phyloP scores from a whole-genome alignment of 129 eudicot genomes.

The Rutidosis leptorrhynchoides region DNA sequence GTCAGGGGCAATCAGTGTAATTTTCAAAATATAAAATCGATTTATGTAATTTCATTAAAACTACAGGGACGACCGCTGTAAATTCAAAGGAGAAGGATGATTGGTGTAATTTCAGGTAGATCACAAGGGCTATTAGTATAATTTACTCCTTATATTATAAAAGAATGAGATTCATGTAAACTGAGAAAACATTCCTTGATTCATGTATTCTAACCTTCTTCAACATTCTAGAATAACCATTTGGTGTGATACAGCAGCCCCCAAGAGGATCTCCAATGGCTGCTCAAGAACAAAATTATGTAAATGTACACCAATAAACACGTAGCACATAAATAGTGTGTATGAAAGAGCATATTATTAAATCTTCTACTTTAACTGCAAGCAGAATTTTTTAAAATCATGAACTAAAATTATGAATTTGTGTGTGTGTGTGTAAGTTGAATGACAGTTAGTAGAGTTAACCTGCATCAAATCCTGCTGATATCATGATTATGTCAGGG shows the following conservation, averaged over 20 bases:
- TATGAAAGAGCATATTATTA: no score
- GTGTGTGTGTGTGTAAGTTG: neutral
- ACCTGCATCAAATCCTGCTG: constrained; percentile 99
- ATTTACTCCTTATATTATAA: neutral
- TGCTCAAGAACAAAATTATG: constrained; percentile 35
- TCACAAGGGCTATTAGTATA: no score
- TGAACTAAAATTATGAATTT: no score
- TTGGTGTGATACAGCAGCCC: constrained; percentile 87
- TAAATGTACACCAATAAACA: neutral
- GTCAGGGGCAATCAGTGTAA: no score
- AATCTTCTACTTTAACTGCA: no score
- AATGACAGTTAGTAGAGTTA: constrained; percentile 22
- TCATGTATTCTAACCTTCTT: constrained; percentile 41
- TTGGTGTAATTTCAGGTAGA: no score
- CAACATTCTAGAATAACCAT: constrained; percentile 76
- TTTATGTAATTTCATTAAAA: no score
- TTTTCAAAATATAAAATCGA: no score
- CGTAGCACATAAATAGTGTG: no score
- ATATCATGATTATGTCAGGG: constrained; percentile 69
- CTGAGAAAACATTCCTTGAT: neutral
- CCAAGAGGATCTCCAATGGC: constrained; percentile 96
- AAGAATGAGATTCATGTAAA: neutral
- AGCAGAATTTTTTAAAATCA: no score
- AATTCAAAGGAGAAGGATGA: no score
- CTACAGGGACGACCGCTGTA: no score